phyloP scores from a whole-genome alignment of 2,329 filamentous ascomycete genomes.

The Pseudohalonectria lignicola region DNA sequence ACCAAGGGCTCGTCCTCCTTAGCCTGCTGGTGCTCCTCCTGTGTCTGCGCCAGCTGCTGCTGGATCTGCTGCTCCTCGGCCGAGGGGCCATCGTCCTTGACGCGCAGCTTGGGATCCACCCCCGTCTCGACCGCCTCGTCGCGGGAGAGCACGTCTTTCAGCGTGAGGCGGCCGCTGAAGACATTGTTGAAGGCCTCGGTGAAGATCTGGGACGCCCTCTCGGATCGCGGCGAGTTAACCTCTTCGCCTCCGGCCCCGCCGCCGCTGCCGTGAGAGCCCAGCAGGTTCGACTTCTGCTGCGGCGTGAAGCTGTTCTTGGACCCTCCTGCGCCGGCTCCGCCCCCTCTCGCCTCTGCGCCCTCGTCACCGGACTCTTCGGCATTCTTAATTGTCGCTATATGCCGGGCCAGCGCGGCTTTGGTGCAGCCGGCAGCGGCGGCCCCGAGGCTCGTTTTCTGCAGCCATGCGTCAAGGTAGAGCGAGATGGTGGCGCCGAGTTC shows the following conservation, averaged over 20 bases:
- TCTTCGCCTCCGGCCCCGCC: no score
- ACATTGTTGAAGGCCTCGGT: constrained; percentile 46
- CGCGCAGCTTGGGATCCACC: constrained; percentile 40
- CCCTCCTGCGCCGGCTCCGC: no score
- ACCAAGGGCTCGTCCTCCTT: constrained; percentile 24
- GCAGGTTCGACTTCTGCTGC: constrained; percentile 40
- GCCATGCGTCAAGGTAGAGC: constrained; percentile 43
- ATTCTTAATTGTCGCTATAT: constrained; percentile 36
- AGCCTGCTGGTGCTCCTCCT: constrained; percentile 21
- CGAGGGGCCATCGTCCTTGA: constrained; percentile 30
- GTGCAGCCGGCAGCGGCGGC: constrained; percentile 31
- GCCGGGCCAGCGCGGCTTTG: constrained; percentile 39
- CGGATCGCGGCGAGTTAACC: constrained; percentile 26
- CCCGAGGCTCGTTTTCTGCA: constrained; percentile 35
- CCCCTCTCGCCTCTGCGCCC: no score
- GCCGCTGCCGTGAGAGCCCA: constrained; percentile 36
- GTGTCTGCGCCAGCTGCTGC: constrained; percentile 23
- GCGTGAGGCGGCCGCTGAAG: constrained; percentile 35
- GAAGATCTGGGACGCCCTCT: constrained; percentile 35
- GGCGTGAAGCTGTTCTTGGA: constrained; percentile 29
- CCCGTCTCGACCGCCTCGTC: constrained; percentile 43
- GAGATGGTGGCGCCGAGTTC: constrained; percentile 41
- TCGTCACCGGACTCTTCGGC: no score
- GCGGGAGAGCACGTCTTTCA: constrained; percentile 40
- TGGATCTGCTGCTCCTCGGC: constrained; percentile 22